phyloP scores from a whole-genome alignment of 257 asterid species.

The Salvia rosmarinus region DNA sequence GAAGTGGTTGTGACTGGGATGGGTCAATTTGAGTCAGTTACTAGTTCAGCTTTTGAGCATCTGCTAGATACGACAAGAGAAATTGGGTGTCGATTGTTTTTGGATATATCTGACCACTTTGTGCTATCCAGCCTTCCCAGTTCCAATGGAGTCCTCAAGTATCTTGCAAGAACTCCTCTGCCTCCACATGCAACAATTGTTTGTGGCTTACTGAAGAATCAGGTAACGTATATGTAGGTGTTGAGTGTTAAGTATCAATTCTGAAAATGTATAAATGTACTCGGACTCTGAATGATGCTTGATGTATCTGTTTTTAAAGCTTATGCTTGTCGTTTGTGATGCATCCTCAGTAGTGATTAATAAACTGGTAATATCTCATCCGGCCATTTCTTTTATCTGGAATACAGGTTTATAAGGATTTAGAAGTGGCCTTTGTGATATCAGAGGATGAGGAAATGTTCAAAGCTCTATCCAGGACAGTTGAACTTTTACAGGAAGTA shows the following conservation, averaged over 20 bases:
- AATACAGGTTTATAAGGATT: constrained; percentile 87
- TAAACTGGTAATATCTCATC: constrained; percentile 5
- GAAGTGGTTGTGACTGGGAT: constrained; percentile 96
- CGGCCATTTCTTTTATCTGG: constrained; percentile 15
- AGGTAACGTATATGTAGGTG: constrained; percentile 44
- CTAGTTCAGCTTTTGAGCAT: constrained; percentile 83
- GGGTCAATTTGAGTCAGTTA: constrained; percentile 85
- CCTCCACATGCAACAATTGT: constrained; percentile 90
- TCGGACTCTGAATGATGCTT: not conserved
- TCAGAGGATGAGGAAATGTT: constrained; percentile 75
- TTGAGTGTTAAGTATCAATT: not conserved
- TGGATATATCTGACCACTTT: constrained; percentile 94
- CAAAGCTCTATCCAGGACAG: constrained; percentile 80
- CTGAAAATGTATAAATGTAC: not conserved
- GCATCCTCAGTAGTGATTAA: not conserved
- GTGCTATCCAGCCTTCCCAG: constrained; percentile 94
- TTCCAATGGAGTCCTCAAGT: constrained; percentile 91
- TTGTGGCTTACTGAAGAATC: constrained; percentile 90
- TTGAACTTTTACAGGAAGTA: constrained; percentile 88
- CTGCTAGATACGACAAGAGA: constrained; percentile 76
- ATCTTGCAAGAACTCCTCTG: constrained; percentile 83
- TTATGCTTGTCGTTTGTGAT: not conserved
- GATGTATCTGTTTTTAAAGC: constrained; percentile 3
- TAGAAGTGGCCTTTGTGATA: constrained; percentile 95
- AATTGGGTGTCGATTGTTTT: constrained; percentile 78